Conservation (phyloP, 2,329 filamentous ascomycete genomes). For the Chrysoporthe austroafricana region DNA sequence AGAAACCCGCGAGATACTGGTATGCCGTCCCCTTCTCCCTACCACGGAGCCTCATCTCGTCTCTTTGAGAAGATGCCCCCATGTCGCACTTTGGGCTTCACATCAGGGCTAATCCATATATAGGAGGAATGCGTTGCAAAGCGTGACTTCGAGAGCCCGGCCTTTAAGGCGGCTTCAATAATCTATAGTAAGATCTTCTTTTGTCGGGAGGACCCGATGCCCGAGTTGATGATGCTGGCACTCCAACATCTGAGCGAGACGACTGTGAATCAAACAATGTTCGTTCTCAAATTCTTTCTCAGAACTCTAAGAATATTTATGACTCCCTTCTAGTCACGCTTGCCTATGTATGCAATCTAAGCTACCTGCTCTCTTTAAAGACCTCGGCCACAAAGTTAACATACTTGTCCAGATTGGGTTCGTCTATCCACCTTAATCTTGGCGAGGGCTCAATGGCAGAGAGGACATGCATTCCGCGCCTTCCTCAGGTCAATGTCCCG, state of each 20-base stretch:
- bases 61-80: too few species aligned
- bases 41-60: too few species aligned
- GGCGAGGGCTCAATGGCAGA: conserved; percentile 21
- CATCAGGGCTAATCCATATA: background rate
- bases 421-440: background rate
- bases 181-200: conserved; percentile 16
- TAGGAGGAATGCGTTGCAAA: conserved; percentile 5
- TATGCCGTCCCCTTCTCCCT: too few species aligned
- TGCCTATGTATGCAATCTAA: too few species aligned
- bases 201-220: conserved; percentile 8
- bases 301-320: too few species aligned
- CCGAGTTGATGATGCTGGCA: conserved; percentile 4
- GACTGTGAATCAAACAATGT: background rate
- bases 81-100: too few species aligned
- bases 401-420: too few species aligned
- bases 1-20: background rate
- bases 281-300: too few species aligned
- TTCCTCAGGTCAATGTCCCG: conserved; percentile 31
- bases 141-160: background rate
- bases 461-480: conserved; percentile 31
- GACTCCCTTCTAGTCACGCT: too few species aligned
- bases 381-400: too few species aligned
- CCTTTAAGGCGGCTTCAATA: conserved; percentile 7
- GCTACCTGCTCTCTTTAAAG: too few species aligned
- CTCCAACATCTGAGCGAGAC: conserved; percentile 10